Evolutionary conservation across 2,329 filamentous ascomycete genomes (phyloP).

Genomic region (Oidium heveae): DNA sequence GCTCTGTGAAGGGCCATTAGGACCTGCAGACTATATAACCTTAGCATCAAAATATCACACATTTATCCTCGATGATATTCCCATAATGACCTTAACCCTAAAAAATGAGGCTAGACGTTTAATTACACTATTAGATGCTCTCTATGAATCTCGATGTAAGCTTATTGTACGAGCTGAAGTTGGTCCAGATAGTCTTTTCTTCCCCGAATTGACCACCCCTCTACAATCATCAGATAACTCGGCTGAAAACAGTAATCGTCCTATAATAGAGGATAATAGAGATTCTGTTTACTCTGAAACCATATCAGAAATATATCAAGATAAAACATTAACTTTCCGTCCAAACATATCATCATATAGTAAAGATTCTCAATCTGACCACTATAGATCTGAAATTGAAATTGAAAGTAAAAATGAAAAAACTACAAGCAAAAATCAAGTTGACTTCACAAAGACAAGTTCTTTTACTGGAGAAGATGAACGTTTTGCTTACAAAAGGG

Average conservation of each 20-base stretch:
- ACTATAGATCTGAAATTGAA: constrained; percentile 32
- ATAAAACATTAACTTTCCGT: constrained; percentile 49
- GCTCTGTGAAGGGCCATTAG: constrained; percentile 38
- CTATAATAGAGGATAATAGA: constrained; percentile 8
- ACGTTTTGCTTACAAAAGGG: constrained; percentile 56
- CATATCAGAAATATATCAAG: constrained; percentile 52
- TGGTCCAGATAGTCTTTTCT: constrained; percentile 52
- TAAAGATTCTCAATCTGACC: constrained; percentile 20
- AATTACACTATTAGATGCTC: constrained; percentile 55
- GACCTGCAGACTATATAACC: constrained; percentile 62
- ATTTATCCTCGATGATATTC: constrained; percentile 45
- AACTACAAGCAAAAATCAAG: constrained; percentile 16
- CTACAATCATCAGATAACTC: constrained; percentile 15
- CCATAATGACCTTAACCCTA: constrained; percentile 36
- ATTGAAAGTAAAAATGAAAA: constrained; percentile 18
- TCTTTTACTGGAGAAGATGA: constrained; percentile 63
- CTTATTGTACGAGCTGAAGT: constrained; percentile 41
- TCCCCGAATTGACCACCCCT: constrained; percentile 27
- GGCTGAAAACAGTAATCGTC: constrained; percentile 4
- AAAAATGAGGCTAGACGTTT: constrained; percentile 65
- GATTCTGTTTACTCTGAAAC: constrained; percentile 40
- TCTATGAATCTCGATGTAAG: constrained; percentile 63
- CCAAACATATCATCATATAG: constrained; percentile 50
- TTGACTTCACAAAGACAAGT: constrained; percentile 39
- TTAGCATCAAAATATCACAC: constrained; percentile 61